Conservation (phyloP, 352 stramenopile species). For the Pythium sp. region DNA sequence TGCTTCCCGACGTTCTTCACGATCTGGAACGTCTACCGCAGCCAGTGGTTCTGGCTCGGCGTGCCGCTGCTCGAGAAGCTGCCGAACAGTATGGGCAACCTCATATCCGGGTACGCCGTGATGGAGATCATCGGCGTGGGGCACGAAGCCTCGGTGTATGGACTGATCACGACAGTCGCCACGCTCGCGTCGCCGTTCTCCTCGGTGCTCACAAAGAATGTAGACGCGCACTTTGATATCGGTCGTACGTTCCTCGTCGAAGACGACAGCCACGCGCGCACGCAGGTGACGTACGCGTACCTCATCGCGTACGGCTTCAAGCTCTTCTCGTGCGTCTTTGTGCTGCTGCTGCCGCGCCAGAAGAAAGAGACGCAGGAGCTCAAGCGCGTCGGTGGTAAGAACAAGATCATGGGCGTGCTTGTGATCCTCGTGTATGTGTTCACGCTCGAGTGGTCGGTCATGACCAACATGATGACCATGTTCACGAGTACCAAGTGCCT, state of each 20-base stretch:
- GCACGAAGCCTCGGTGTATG: slow-evolving; percentile 27
- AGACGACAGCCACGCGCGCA: slow-evolving; percentile 19
- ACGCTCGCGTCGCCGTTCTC: slow-evolving; percentile 24
- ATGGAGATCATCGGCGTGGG: slow-evolving; percentile 23
- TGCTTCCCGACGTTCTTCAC: slow-evolving; percentile 19
- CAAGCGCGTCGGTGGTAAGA: slow-evolving; percentile 18
- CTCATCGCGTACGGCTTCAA: slow-evolving; percentile 24
- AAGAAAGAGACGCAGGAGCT: slow-evolving; percentile 23
- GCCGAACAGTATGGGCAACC: slow-evolving; percentile 18
- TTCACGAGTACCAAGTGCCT: slow-evolving; percentile 28
- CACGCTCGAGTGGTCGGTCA: slow-evolving; percentile 31
- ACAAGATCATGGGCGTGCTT: slow-evolving; percentile 15
- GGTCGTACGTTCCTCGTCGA: slow-evolving; percentile 16
- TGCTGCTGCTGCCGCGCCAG: slow-evolving; percentile 24
- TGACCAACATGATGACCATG: slow-evolving; percentile 35
- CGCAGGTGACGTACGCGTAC: slow-evolving; percentile 26
- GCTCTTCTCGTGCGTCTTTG: slow-evolving; percentile 19
- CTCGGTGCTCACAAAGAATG: slow-evolving; percentile 17
- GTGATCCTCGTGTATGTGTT: slow-evolving; percentile 15
- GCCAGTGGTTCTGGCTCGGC: slow-evolving; percentile 23
- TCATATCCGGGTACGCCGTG: slow-evolving; percentile 20
- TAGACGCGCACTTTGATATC: slow-evolving; percentile 19
- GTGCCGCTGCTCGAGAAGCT: slow-evolving; percentile 22
- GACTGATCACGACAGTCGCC: slow-evolving; percentile 21
- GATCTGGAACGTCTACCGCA: slow-evolving; percentile 22